Evolutionary conservation across 768 basidiomycete genomes (phyloP), one percentile per base, ranked within the genome.

Genomic region (Suillus tomentosus): DNA sequence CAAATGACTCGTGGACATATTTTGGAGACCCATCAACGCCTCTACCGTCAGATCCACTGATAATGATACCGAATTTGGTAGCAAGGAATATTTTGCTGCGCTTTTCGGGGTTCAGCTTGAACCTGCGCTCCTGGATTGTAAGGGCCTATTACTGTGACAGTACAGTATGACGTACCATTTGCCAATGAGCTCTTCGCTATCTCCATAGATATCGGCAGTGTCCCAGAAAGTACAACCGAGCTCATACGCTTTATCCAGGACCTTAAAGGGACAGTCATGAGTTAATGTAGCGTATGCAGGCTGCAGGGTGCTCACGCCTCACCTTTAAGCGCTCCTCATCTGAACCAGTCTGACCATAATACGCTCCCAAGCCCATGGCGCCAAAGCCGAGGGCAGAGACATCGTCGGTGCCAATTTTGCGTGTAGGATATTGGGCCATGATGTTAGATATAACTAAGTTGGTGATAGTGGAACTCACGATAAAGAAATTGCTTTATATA

Each of bases 281-380:
- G 27, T 4, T 5, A 10, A 31, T 22, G 31, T 22, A 22, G 1
- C 15, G 1, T 14, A 36, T 24, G 24, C 5, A 31, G 31, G 31
- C 3, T 19, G 24, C 6, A 31, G 15, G 5, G 36, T 6, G 60
- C 14, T 15, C 15, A 22, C 3, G 24, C 24, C 71, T 34, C 58
- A 86, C 86, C 81, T 84, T 83, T 68, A 89, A 80, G 2, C 86
- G 78, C 60, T 88, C 85, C 66, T 89, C 85, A 64, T 90, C 87
- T 4, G 79, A 64, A 15, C 75, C 75, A 0, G 72, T 69, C 2
- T 70, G 63, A n/a, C 87, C 86, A 62, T 86, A 87, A 51, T 70
- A 77, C 1, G 74, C 77, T 15, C 82, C 81, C 13, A 88, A 68
- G 7, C 85, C 86, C 87, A 88, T 88, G 8, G 80, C 75, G 6